phyloP scores from a whole-genome alignment of 257 asterid genomes.

The Petrea volubilis region DNA sequence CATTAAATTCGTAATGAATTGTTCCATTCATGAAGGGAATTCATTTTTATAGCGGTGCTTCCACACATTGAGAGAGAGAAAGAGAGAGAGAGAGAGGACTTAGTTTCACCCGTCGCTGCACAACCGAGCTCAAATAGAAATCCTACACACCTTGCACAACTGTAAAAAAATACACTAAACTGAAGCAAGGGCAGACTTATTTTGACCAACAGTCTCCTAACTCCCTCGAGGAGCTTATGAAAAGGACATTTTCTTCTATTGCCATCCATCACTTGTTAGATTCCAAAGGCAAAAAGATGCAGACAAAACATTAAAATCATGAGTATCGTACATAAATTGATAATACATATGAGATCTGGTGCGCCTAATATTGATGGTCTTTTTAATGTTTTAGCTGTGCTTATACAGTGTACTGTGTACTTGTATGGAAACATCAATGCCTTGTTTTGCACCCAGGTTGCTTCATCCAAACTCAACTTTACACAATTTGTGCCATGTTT shows the following conservation, averaged over 20 bases:
- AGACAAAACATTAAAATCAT: conserved; percentile 37
- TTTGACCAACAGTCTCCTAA: neutral
- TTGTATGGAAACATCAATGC: neutral
- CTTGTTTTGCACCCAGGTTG: neutral
- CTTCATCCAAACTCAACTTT: neutral
- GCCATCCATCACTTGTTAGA: conserved; percentile 25
- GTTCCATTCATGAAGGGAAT: too few species aligned
- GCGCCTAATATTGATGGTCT: neutral
- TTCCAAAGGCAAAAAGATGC: conserved; percentile 30
- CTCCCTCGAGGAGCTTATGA: neutral
- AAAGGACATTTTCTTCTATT: neutral
- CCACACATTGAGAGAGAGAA: too few species aligned
- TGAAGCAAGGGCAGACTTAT: neutral
- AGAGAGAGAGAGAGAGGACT: too few species aligned
- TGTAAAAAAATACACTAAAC: neutral
- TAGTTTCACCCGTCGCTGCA: too few species aligned
- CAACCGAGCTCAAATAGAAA: too few species aligned
- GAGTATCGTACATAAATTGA: neutral
- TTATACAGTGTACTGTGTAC: conserved; percentile 10
- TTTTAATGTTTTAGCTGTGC: conserved; percentile 6
- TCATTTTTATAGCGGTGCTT: too few species aligned
- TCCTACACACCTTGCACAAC: neutral
- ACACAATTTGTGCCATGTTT: neutral
- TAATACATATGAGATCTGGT: neutral
- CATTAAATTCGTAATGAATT: too few species aligned